Percentiles rank a stretch among this genome's conserved stretches.
These are phyloP conservation scores for Fusarium annulatum DNA, from an alignment of 2,329 filamentous ascomycete species.

Conservation along the genomic window DNA sequence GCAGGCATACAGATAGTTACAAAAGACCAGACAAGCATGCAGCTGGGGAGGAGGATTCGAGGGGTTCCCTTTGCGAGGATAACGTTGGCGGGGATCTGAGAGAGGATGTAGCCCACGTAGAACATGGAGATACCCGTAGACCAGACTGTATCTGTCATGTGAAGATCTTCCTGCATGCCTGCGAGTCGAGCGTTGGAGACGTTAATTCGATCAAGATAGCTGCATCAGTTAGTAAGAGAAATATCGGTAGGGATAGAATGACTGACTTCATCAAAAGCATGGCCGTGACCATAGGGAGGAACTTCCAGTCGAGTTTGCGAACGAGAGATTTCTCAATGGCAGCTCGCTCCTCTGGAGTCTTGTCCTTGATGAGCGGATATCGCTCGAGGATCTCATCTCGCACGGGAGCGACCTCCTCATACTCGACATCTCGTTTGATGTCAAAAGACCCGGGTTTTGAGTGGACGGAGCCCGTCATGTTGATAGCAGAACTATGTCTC, in stretches of 20 bases:
- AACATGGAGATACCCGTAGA: conserved; percentile 55
- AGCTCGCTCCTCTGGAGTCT: conserved; percentile 16
- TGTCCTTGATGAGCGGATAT: conserved; percentile 18
- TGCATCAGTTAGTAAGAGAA: conserved; percentile 35
- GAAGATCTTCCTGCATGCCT: conserved; percentile 51
- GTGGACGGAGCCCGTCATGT: conserved; percentile 7
- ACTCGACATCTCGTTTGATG: conserved; percentile 18
- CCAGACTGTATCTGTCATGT: conserved; percentile 52
- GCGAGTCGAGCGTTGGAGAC: conserved; percentile 57
- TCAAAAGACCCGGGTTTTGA: conserved; percentile 16
- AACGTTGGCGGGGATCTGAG: conserved; percentile 59
- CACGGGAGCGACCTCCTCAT: conserved; percentile 9
- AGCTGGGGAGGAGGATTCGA: conserved; percentile 49
- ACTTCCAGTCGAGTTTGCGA: conserved; percentile 45
- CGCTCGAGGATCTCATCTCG: conserved; percentile 19
- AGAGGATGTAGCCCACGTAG: conserved; percentile 59
- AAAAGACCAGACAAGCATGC: conserved; percentile 57
- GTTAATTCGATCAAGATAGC: conserved; percentile 63
- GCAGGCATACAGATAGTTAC: conserved; percentile 58
- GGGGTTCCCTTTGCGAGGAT: conserved; percentile 55
- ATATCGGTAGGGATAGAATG: too few relatives aligned
- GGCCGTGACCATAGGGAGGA: conserved; percentile 43
- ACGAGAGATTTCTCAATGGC: conserved; percentile 42
- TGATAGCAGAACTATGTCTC: not conserved
- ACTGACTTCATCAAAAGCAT: conserved; percentile 48